Evolutionary conservation across 176 grass and related monocot genomes (phyloP).

Genomic region (Zea luxurians): DNA sequence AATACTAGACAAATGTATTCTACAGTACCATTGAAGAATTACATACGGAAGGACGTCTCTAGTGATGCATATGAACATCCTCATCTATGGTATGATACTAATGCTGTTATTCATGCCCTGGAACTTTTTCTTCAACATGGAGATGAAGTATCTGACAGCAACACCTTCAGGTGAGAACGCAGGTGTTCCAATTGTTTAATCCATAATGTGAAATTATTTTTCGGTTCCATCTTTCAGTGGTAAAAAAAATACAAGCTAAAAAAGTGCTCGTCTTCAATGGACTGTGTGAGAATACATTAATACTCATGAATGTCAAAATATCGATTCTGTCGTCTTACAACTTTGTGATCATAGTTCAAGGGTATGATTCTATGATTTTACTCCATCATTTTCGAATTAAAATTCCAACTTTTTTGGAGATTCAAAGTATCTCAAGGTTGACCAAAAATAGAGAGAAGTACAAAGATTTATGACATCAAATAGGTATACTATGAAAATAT

Average conservation of each 20-base stretch:
- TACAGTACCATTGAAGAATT: constrained; percentile 24
- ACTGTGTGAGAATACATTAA: background rate
- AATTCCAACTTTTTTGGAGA: too few relatives aligned
- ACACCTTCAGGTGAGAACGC: constrained; percentile 66
- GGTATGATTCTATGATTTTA: background rate
- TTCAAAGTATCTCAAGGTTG: too few relatives aligned
- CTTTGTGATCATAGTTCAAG: background rate
- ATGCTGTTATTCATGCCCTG: constrained; percentile 57
- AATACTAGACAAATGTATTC: constrained; percentile 12
- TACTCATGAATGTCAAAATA: background rate
- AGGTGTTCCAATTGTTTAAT: constrained; percentile 18
- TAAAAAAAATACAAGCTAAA: background rate
- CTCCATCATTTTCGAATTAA: too few relatives aligned
- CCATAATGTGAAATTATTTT: background rate
- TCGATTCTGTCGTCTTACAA: background rate
- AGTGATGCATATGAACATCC: constrained; percentile 72
- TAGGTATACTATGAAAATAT: too few relatives aligned
- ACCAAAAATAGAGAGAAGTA: too few relatives aligned
- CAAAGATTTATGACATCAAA: too few relatives aligned
- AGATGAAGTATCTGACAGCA: constrained; percentile 65
- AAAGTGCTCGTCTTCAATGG: background rate
- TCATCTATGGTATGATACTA: constrained; percentile 81
- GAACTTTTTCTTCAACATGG: constrained; percentile 74
- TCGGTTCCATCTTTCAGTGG: background rate
- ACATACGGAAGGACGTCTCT: constrained; percentile 30